Conservation (phyloP, 345 rosid genomes). For the Odontarrhena argentea region DNA sequence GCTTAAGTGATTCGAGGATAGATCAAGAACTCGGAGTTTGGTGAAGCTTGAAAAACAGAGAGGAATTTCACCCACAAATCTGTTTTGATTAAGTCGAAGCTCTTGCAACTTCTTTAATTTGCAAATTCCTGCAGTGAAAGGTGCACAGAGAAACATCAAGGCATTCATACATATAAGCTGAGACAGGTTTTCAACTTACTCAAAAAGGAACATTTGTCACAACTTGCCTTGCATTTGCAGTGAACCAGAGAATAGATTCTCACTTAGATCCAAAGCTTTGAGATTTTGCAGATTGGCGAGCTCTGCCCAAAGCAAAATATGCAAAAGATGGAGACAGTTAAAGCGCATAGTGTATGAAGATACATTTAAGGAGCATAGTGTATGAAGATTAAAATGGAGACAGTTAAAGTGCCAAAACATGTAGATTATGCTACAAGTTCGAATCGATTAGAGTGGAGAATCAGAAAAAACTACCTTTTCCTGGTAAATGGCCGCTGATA, state of each 20-base stretch:
- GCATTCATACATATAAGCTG: neutral
- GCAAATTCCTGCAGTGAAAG: constrained; percentile 21
- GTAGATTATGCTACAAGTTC: neutral
- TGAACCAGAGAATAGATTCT: constrained; percentile 22
- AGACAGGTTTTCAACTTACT: neutral
- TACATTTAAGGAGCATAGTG: neutral
- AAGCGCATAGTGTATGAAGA: neutral
- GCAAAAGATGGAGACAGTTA: neutral
- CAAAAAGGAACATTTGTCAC: neutral
- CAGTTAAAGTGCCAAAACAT: neutral
- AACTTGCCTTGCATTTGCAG: constrained; percentile 18
- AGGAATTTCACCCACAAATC: constrained; percentile 25
- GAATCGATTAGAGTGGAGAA: neutral
- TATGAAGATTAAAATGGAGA: neutral
- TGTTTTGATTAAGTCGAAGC: constrained; percentile 21
- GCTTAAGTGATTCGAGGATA: constrained; percentile 26
- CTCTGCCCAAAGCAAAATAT: constrained; percentile 13
- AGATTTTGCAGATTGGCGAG: constrained; percentile 17
- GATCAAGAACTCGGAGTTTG: constrained; percentile 33
- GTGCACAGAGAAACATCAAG: constrained; percentile 3
- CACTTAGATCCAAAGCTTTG: constrained; percentile 32
- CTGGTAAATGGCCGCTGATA: constrained; percentile 14
- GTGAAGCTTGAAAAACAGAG: constrained; percentile 16
- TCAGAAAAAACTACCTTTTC: constrained; percentile 8
- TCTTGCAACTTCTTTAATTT: constrained; percentile 16